Evolutionary conservation across 148 eudicot species (phyloP), one percentile per base, ranked within the genome.

Genomic region (Vaccinium corymbosum): DNA sequence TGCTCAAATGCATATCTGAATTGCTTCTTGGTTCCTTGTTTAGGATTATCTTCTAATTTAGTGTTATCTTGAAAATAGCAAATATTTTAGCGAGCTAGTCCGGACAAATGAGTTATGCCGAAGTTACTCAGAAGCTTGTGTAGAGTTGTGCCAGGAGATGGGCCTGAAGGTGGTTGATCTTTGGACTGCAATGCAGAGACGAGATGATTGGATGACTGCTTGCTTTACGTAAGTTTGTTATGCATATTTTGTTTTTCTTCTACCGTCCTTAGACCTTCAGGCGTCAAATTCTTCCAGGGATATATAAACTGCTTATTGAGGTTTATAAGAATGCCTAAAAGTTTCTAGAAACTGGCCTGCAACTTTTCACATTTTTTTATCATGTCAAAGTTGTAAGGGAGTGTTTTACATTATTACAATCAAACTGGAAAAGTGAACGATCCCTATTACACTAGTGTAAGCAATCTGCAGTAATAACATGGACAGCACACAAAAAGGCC

Each of bases 51-150:
- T 81, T 80, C 52, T 86, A 51, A 82, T 27, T 19, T 78, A 42
- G n/a, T 68, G 73, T 27, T 42, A 17, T 42, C 85, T 61, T 82
- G 71, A 87, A 78, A 82, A 9, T 92, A 93, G 94, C 84, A 19
- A 84, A 79, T 68, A 80, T 52, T 75, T 92, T 46, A 88, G 92
- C 70, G 90, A 92, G 86, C 84, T 93, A 79, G 97, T 89, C 55
- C 97, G 99, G 81, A 93, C 97, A 86, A 97, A 97, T 90, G 98
- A 94, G 87, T 76, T 90, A 16, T 93, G 97, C 85, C 90, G 90
- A 64, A 85, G n/a, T 77, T 97, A 97, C 87, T 93, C 99, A 52
- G 97, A 91, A 80, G 99, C 97, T 77, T 92, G 94, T 81, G 81
- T 93, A 82, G 90, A 93, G 75, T 83, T 97, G 76, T 89, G 99